These are phyloP conservation scores for Pyrenophora tritici-repentis DNA, from an alignment of 2,329 filamentous ascomycete genomes.

Conservation along the genomic window DNA sequence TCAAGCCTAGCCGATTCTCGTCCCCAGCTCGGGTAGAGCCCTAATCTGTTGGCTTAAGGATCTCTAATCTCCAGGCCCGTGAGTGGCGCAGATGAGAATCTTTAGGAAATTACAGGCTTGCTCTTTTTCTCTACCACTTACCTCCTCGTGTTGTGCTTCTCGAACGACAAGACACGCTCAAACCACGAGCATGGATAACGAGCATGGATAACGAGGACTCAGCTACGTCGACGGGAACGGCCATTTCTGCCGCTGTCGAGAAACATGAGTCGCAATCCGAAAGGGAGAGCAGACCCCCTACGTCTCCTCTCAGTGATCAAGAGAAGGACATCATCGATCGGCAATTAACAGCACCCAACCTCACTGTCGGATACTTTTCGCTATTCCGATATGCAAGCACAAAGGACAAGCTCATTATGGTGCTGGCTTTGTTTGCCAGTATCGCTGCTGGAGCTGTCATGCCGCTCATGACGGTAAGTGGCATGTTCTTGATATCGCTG, in stretches of 20 bases:
- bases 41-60: constrained; percentile 2
- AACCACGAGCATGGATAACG: constrained; percentile 19
- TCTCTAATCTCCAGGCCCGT: constrained; percentile 9
- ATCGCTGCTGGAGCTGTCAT: constrained; percentile 75
- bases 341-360: constrained; percentile 50
- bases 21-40: neutral
- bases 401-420: constrained; percentile 49
- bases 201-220: constrained; percentile 21
- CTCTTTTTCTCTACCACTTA: constrained; percentile 3
- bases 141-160: constrained; percentile 1
- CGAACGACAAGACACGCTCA: constrained; percentile 15
- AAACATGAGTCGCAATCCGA: constrained; percentile 27
- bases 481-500: too few species aligned
- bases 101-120: constrained; percentile 2
- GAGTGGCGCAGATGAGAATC: constrained; percentile 9
- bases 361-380: constrained; percentile 52
- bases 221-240: constrained; percentile 18
- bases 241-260: constrained; percentile 28
- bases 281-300: constrained; percentile 29
- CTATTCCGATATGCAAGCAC: constrained; percentile 54
- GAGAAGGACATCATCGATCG: constrained; percentile 44
- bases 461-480: constrained; percentile 68
- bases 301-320: constrained; percentile 34
- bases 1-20: neutral
- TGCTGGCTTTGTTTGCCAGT: constrained; percentile 64